Base-by-base conservation (phyloP, 768 basidiomycete species). In the Hygrocybe coccinea region DNA sequence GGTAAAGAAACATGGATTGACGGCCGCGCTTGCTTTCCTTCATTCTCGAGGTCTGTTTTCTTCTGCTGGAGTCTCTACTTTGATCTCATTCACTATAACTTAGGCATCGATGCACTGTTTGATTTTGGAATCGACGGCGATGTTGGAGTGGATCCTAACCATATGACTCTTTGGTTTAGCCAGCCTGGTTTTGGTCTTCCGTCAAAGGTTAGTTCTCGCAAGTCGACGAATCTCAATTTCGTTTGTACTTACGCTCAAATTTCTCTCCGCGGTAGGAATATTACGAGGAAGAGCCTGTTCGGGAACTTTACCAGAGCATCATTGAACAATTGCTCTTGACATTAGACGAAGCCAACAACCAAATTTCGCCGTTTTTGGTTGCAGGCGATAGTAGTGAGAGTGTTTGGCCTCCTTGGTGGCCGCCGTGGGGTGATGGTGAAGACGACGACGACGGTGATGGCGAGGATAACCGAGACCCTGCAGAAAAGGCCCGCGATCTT, bases 51-150 rank as follows among this genome's bases (percentile, higher is more conserved):
- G 93, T 87, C 60, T 61, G 76, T 36, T 37, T 7, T 58, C 44
- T 51, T 44, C 46, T 33, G 49, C 11, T 52, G 49, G 7, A 41
- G 5, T 37, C 17, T 47, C 35, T 7, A 19, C 11, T 57, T 38
- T 45, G 12, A 45, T 43, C 57, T 49, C 24, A 38, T 14, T 12
- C 5, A 8, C 22, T 10, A 29, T 36, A 38, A 19, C 56, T 37
- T 59, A 95, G 93, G 85, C 43, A 80, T 95, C 56, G 80, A 80
- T 17, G 87, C 82, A 1, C 69, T 97, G 11, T 90, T 97, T 63
- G 74, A 78, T n/a, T 87, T 93, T 60, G 76, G 74, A n/a, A 79
- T 95, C 55, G 92, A 95, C 56, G 94, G 95, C 29, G 95, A 97
- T 67, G 80, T 84, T 21, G 91, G 86, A 7, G 77, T 82, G 5